Base-by-base conservation (phyloP, 2,329 filamentous ascomycete species). In the Colletotrichum cuscutae region DNA sequence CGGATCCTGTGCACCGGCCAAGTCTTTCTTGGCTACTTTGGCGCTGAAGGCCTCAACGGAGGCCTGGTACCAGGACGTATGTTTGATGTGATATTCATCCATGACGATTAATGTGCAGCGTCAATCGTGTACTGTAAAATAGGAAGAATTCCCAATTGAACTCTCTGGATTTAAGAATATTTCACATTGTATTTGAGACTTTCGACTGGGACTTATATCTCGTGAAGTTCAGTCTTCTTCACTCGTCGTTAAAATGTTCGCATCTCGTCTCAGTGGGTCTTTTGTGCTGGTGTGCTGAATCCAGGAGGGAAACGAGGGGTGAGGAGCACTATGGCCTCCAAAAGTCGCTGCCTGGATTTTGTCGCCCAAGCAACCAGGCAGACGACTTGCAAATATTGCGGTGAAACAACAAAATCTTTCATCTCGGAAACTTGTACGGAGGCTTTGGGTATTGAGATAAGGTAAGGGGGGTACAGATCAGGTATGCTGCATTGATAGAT, bases 51-150 rank as follows among this genome's bases (percentile, higher is more conserved):
- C 65, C 8, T 56, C 53, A 1, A 70, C 59, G 11, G 65, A 58
- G 15, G 70, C 59, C 35, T 65, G 59, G 19, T 69, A 72, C 70
- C 70, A 72, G 1, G 59, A 32, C 12, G 32, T 60, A 8, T 69
- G 65, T 26, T 72, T 72, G 32, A 37, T 63, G 8, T 64, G 70
- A 28, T 72, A 72, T 1, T 65, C 70, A 35, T 70, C 60, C 70
- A 72, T 72, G 22, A 9, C 35, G 26, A 22, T 26, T 37, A 9
- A 56, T 19, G 5, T 54, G 5, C 15, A 11, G 19, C 12, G 28
- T 13, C 5, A 32, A 49, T n/a, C 19, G 7, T 49, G 56, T 32
- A 28, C 11, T 12, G 9, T 3, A 2, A 24, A 24, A n/a, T 9
- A 7, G 12, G 15, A 7, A 24, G 8, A 5, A 57, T 11, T 0